Percentiles rank a stretch among this genome's conserved stretches.
phyloP scores from a whole-genome alignment of 208 protist genomes.

The Leishmania lainsoni region DNA sequence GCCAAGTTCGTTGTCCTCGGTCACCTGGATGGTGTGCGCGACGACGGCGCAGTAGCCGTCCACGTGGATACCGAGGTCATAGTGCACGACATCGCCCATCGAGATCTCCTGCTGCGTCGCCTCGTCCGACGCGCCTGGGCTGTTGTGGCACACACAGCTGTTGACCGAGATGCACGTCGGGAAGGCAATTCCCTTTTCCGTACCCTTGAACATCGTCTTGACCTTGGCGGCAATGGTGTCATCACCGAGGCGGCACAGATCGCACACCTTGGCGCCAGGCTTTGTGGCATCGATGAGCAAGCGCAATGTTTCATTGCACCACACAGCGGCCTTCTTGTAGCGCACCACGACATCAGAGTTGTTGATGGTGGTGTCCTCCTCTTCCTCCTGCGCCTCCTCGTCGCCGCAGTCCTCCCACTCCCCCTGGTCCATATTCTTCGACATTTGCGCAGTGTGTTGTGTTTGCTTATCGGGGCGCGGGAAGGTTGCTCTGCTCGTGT shows the following conservation, averaged over 20 bases:
- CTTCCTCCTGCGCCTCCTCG: constrained; percentile 76
- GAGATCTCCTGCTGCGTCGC: constrained; percentile 73
- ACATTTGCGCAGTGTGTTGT: constrained; percentile 38
- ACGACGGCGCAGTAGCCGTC: constrained; percentile 97
- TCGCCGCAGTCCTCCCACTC: constrained; percentile 73
- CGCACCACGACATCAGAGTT: constrained; percentile 96
- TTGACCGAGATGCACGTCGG: constrained; percentile 99
- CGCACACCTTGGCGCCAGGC: constrained; percentile 87
- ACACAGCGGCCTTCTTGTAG: constrained; percentile 96
- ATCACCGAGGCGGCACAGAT: constrained; percentile 89
- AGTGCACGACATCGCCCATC: constrained; percentile 97
- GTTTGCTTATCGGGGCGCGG: not conserved
- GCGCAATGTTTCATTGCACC: constrained; percentile 95
- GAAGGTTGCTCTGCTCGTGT: not conserved
- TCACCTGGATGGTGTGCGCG: constrained; percentile 96
- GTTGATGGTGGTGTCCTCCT: constrained; percentile 93
- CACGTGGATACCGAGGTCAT: constrained; percentile 98
- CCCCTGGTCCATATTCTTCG: constrained; percentile 74
- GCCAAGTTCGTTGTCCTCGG: constrained; percentile 77
- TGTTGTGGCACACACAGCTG: constrained; percentile 98
- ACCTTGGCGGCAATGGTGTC: constrained; percentile 85
- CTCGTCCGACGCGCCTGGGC: constrained; percentile 90
- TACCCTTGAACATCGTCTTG: constrained; percentile 92
- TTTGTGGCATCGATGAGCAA: constrained; percentile 83
- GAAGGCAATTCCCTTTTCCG: constrained; percentile 99